Evolutionary conservation across 805 yeast species (phyloP), one percentile per base, ranked within the genome.

Genomic region (Pichia eremophila): DNA sequence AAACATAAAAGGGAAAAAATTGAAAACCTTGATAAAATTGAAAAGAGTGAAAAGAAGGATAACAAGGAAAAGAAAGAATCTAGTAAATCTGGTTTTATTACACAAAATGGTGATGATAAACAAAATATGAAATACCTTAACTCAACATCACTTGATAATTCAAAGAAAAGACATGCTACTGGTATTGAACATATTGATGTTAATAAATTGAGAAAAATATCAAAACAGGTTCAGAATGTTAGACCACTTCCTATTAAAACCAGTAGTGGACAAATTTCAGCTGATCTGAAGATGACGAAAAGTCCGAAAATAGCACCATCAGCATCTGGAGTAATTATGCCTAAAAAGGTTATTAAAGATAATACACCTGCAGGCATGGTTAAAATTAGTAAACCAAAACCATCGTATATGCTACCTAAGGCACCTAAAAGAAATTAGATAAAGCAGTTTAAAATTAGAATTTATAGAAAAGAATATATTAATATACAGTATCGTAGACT

Each of bases 321-420:
- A 7, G 41, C 50, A 12, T 44, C 50, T 1, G 50, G 50, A 11
- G 31, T 43, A 2, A 40, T 47, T 14, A 25, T 39, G 17, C 43
- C 43, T 10, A 43, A 27, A 37, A 41, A 41, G n/a, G 34, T 2
- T 5, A 42, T 3, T 14, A 32, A 35, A 28, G 37, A 35, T 40
- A 18, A 29, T 17, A 12, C 35, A 18, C 50, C 46, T 10, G 48
- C 39, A 15, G 51, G 48, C 19, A 27, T 45, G 44, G 44, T 50
- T 8, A 47, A 50, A 37, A 50, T 50, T 27, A 50, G 54, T 39
- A 51, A 51, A 34, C 36, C 36, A 15, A 34, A 34, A 34, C 36
- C 36, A 34, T 34, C 8, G 4, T 34, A 34, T 14, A 34, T 34
- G 36, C 18, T 34, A 14, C 36, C 36, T 14, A 34, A 34, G 36